Evolutionary conservation across 2,329 filamentous ascomycete genomes (phyloP).

Genomic region (Scorias spongiosa): DNA sequence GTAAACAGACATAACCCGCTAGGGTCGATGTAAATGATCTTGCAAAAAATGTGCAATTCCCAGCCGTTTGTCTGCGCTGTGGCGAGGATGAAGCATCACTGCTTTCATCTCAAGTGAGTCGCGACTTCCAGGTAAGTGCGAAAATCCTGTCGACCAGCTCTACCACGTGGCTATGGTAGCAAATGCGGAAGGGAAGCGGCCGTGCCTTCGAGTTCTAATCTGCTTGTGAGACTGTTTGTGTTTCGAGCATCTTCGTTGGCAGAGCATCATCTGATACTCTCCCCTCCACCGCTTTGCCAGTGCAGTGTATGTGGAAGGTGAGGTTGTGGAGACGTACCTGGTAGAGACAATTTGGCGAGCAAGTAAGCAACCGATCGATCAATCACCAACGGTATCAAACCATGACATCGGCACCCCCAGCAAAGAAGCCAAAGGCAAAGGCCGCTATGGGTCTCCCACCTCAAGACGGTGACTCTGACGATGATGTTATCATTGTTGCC

Average conservation of each 20-base stretch:
- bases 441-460: slow-evolving; percentile 4
- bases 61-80: no score
- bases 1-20: no score
- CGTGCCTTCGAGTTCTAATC: background rate
- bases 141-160: background rate
- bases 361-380: background rate
- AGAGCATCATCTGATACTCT: no score
- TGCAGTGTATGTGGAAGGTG: background rate
- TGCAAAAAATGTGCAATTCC: no score
- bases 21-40: no score
- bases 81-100: no score
- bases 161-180: background rate
- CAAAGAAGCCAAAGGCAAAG: slow-evolving; percentile 6
- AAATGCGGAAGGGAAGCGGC: background rate
- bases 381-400: background rate
- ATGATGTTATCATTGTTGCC: slow-evolving; percentile 12
- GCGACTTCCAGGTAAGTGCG: background rate
- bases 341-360: background rate
- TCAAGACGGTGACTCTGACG: background rate
- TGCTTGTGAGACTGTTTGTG: background rate
- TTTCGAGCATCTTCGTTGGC: background rate
- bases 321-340: background rate
- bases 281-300: no score
- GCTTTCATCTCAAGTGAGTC: background rate
- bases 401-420: background rate